Base-by-base conservation (phyloP, 2,329 filamentous ascomycete species). In the Neodidymelliopsis sp. region DNA sequence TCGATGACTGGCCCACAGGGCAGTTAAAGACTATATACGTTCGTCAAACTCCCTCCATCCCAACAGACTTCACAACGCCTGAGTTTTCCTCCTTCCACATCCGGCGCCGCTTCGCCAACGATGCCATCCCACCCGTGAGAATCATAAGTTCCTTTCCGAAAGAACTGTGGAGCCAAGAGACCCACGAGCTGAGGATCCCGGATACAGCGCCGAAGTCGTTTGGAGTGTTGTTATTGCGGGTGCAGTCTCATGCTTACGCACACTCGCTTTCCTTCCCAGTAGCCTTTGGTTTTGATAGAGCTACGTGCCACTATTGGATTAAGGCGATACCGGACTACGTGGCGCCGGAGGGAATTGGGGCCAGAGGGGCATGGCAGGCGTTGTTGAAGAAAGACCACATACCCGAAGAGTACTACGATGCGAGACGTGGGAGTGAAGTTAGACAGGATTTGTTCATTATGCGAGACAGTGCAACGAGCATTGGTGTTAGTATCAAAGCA, bases 1-100 rank as follows among this genome's bases (percentile, higher is more conserved):
- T 71, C 84, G 1, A 65, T 75, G 2, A 65, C 29, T 66, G 62
- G 62, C 63, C 63, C 8, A 64, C 53, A 4, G 62, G 62, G 1
- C 49, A 59, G n/a, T 52, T 60, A 2, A 56, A 55, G 10, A 62
- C 57, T 4, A 57, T 66, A 2, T 66, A 64, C 22, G 49, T 66
- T 1, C 56, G 62, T 2, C 62, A 66, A 22, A 64, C 53, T 22
- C 57, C 56, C 7, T 55, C 36, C 1, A 59, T 66, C 27, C 63
- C 60, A n/a, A 46, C 48, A 8, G 53, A 56, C 18, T 66, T 62
- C 40, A 59, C 54, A 3, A 57, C 57, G 1, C 31, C 54, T 4
- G 60, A 65, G 6, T 59, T 66, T 28, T 39, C 37, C 10, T 54
- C 46, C 40, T 64, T 66, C 15, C 50, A 57, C n/a, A 35, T 65